Evolutionary conservation across 2,329 filamentous ascomycete genomes (phyloP), one percentile per base, ranked within the genome.

Genomic region (Cadophora malorum): DNA sequence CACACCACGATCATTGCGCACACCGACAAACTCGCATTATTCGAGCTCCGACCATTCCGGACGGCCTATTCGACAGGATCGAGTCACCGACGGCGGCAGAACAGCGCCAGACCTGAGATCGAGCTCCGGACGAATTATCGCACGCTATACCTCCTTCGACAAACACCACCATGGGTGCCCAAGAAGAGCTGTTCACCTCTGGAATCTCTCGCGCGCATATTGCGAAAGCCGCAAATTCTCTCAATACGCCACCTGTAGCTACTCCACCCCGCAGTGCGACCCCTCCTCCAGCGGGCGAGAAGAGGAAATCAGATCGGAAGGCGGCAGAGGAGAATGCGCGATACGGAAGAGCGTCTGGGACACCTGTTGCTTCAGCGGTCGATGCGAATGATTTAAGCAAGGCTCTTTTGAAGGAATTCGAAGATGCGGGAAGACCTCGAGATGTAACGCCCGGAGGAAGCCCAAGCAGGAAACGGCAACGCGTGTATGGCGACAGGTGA

Each of bases 391-490:
- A 86, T 9, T 78, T 91, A 67, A 86, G 83, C 66, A 88, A 84
- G 76, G 88, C 88, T 31, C 79, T 91, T 3, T 65, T 78, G 71
- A 86, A 86, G 74, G 84, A 88, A 55, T 85, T 88, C 71, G 87
- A 90, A 73, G 84, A 88, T 67, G 83, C 83, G 14, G 85, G 85
- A n/a, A 82, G 83, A 68, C 81, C 83, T 58, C 80, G 87, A 74
- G 88, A 90, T 71, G 83, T 84, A 66, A 90, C 89, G 35, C 88
- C 89, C 4, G 85, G 83, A 53, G 84, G 86, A 35, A 91, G 89
- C 77, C 89, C 90, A 4, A 90, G 88, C 77, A 83, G 90, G 69
- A 92, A 92, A 79, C 83, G 89, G 71, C 89, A 90, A 78, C 83
- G 89, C 70, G 82, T 91, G 21, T 90, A 91, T 76, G 88, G 87